A percentile compares a stretch with the other conserved stretches of the same genome.
Conservation (phyloP, 345 rosid species). For the Gossypium herbaceum region DNA sequence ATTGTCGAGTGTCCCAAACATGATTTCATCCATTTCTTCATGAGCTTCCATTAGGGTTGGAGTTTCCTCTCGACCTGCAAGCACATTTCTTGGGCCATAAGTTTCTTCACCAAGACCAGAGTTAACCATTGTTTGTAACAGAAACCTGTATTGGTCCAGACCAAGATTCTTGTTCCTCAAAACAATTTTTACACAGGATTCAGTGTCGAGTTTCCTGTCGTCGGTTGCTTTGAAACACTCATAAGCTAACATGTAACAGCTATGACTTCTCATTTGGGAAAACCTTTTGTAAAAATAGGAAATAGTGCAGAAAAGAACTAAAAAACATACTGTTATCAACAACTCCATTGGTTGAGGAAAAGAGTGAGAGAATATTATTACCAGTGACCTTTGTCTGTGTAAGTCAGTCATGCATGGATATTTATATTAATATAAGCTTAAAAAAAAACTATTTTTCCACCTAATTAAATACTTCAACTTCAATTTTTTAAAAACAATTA, state of each 20-base stretch:
- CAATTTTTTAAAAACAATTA: no score
- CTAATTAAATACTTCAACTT: no score
- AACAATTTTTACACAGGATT: constrained; percentile 37
- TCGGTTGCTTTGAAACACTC: constrained; percentile 55
- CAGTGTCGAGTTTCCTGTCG: constrained; percentile 51
- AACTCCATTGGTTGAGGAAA: constrained; percentile 24
- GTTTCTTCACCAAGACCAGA: constrained; percentile 77
- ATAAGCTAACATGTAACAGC: constrained; percentile 64
- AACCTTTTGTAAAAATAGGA: constrained; percentile 15
- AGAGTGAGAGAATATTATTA: background rate
- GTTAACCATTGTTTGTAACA: constrained; percentile 48
- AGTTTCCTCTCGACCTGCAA: constrained; percentile 48
- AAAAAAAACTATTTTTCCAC: no score
- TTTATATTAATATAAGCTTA: background rate
- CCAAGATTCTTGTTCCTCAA: constrained; percentile 52
- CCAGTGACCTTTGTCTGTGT: background rate
- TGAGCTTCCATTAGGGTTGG: constrained; percentile 38
- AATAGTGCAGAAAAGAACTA: constrained; percentile 11
- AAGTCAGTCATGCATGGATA: background rate
- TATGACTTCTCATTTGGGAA: constrained; percentile 27
- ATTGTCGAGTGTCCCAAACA: constrained; percentile 53
- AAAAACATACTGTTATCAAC: constrained; percentile 14
- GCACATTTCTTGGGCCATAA: constrained; percentile 50
- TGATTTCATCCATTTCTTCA: constrained; percentile 53
- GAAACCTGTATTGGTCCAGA: constrained; percentile 60